phyloP scores from a whole-genome alignment of 108 stramenopile species.

The Schizochytrium sp. region DNA sequence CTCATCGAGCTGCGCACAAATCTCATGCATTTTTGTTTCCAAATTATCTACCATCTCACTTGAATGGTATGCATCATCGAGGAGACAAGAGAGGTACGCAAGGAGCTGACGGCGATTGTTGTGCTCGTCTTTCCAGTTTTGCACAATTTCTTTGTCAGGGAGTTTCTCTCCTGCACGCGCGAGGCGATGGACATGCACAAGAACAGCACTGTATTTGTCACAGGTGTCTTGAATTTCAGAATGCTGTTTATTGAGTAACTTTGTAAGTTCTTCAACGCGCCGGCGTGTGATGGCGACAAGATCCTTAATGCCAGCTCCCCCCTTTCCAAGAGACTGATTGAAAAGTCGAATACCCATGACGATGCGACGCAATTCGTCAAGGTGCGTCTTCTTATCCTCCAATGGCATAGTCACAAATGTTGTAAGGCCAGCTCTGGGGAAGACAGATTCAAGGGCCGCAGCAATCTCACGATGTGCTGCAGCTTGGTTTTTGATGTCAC shows the following conservation, averaged over 20 bases:
- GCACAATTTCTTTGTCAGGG: constrained; percentile 53
- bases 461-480: constrained; percentile 74
- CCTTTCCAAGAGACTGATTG: constrained; percentile 75
- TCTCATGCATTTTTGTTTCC: constrained; percentile 57
- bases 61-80: constrained; percentile 72
- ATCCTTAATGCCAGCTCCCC: constrained; percentile 72
- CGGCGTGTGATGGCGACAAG: neutral
- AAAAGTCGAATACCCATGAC: constrained; percentile 79
- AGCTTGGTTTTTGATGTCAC: constrained; percentile 3
- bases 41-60: constrained; percentile 43
- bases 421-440: constrained; percentile 77
- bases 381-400: constrained; percentile 75
- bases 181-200: constrained; percentile 31
- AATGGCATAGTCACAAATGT: constrained; percentile 70
- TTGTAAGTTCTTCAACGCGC: constrained; percentile 58
- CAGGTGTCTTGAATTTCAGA: constrained; percentile 48
- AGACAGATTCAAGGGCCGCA: constrained; percentile 78
- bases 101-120: constrained; percentile 77
- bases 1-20: constrained; percentile 62
- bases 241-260: constrained; percentile 18
- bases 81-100: constrained; percentile 71
- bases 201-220: constrained; percentile 63
- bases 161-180: neutral
- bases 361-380: constrained; percentile 75
- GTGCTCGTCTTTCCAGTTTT: constrained; percentile 77